Conservation (phyloP, 1,284 basidiomycete species). For the Salmacisia buchloeana region DNA sequence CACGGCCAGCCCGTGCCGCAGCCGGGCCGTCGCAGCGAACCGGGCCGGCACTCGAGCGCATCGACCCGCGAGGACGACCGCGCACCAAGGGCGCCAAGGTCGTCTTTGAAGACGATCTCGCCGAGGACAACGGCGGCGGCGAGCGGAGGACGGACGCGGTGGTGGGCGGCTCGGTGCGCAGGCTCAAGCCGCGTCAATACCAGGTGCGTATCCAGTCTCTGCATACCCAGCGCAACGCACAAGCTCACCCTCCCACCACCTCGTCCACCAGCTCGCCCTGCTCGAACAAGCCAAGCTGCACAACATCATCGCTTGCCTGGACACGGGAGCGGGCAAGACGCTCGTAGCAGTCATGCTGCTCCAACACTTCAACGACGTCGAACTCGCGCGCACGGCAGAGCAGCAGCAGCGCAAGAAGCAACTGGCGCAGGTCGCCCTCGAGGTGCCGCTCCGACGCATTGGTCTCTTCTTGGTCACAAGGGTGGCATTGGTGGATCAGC, state of each 20-base stretch:
- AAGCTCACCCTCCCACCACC: neutral
- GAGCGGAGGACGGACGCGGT: neutral
- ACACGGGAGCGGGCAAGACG: slow-evolving; percentile 40
- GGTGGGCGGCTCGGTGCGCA: neutral
- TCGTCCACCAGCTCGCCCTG: slow-evolving; percentile 20
- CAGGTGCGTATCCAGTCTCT: neutral
- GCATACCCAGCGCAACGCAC: neutral
- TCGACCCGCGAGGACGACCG: neutral
- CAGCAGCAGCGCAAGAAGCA: neutral
- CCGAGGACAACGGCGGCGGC: neutral
- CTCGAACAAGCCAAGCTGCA: slow-evolving; percentile 10
- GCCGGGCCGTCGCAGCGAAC: too few species aligned
- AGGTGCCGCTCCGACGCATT: neutral
- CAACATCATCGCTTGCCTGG: slow-evolving; percentile 35
- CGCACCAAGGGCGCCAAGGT: neutral
- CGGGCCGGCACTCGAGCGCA: neutral
- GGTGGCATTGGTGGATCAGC: slow-evolving; percentile 37
- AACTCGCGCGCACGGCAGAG: neutral
- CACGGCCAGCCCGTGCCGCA: neutral
- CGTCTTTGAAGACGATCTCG: neutral
- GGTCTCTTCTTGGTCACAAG: slow-evolving; percentile 32
- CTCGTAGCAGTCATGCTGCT: slow-evolving; percentile 36
- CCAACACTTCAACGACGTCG: slow-evolving; percentile 18
- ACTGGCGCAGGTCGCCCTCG: neutral
- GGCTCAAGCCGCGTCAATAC: neutral